These are phyloP conservation scores for Aspergillus sp. DNA, from an alignment of 2,329 filamentous ascomycete species.

Conservation along the genomic window DNA sequence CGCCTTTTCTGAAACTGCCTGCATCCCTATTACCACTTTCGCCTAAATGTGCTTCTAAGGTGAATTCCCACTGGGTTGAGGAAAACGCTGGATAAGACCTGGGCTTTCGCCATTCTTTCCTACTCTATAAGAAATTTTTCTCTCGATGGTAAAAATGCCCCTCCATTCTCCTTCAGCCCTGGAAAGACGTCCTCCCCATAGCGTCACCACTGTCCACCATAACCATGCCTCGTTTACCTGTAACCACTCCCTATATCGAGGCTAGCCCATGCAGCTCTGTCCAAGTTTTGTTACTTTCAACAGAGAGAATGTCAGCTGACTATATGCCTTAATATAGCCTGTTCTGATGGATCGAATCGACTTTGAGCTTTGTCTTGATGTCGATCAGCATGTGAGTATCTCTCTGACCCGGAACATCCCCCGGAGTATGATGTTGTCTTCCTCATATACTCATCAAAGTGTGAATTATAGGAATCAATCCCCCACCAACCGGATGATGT, in stretches of 20 bases:
- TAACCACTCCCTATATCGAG: not conserved
- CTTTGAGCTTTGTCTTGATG: constrained; percentile 19
- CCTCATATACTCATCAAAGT: not conserved
- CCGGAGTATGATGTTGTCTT: not conserved
- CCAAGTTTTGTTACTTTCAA: not conserved
- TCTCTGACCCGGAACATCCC: not conserved
- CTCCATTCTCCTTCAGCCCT: not conserved
- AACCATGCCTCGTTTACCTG: not conserved
- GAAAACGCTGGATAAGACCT: no score
- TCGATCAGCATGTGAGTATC: constrained; percentile 15
- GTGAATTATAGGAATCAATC: not conserved
- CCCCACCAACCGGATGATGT: not conserved
- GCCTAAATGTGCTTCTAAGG: not conserved
- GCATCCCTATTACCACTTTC: not conserved
- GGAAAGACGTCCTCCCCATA: not conserved
- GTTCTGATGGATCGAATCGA: constrained; percentile 21
- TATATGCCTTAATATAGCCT: not conserved
- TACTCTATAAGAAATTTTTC: not conserved
- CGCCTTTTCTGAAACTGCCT: not conserved
- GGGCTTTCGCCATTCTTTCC: not conserved
- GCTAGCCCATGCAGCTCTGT: not conserved
- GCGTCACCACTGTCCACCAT: not conserved
- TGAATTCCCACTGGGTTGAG: not conserved
- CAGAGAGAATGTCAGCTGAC: not conserved
- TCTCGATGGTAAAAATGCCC: not conserved